A percentile compares a stretch with the other conserved stretches of the same genome.
Evolutionary conservation across 2,329 filamentous ascomycete genomes (phyloP).

Genomic region (Penicillium expansum): DNA sequence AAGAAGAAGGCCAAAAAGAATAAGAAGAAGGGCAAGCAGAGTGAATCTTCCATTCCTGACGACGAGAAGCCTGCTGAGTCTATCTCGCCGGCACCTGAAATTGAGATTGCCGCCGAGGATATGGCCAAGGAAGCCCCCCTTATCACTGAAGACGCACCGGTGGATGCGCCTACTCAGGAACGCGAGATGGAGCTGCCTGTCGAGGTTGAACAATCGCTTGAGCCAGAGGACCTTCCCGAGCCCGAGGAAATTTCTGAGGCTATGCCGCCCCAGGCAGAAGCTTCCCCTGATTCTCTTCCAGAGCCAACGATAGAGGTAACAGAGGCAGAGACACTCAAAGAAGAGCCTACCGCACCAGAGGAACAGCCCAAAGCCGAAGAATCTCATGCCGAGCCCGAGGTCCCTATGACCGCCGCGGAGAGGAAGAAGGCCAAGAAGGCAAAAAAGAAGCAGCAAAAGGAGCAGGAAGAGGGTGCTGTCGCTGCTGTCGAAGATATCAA

Average conservation of each 20-base stretch:
- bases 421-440: constrained; percentile 19
- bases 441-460: constrained; percentile 17
- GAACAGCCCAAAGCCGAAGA: background rate
- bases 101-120: background rate
- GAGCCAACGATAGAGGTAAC: background rate
- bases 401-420: constrained; percentile 16
- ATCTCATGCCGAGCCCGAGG: constrained; percentile 6
- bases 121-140: background rate
- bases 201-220: constrained; percentile 2
- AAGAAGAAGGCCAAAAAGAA: constrained; percentile 42
- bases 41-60: constrained; percentile 12
- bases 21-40: constrained; percentile 24
- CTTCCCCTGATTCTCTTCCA: background rate
- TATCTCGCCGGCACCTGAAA: background rate
- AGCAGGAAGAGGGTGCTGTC: constrained; percentile 6
- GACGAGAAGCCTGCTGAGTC: constrained; percentile 12
- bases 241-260: background rate
- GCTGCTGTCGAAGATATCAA: background rate
- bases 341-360: background rate
- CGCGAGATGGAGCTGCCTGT: background rate
- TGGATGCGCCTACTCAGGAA: background rate
- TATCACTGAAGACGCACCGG: background rate
- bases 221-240: background rate
- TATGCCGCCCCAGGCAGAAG: constrained; percentile 1
- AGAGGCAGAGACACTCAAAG: background rate